Conservation (phyloP, 306 rosid genomes). For the Adenanthera pavonina region DNA sequence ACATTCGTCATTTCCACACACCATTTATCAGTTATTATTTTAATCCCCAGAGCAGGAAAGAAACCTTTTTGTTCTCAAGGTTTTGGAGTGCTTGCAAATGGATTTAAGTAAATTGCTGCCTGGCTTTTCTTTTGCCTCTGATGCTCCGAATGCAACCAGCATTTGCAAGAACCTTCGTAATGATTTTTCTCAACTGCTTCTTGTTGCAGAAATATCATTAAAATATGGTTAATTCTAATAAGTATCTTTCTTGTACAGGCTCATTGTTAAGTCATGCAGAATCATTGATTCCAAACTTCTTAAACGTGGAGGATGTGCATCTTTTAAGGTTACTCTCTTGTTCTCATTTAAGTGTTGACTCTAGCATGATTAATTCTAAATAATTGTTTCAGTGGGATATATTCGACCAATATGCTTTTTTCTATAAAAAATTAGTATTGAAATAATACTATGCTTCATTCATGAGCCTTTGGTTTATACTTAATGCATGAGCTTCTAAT, state of each 20-base stretch:
- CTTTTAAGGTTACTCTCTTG: conserved; percentile 69
- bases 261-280: conserved; percentile 92
- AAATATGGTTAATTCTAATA: conserved; percentile 39
- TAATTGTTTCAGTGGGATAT: conserved; percentile 7
- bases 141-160: conserved; percentile 62
- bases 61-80: conserved; percentile 79
- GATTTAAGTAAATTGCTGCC: conserved; percentile 69
- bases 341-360: conserved; percentile 33
- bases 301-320: conserved; percentile 87
- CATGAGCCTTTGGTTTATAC: neutral
- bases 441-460: neutral
- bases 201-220: conserved; percentile 24
- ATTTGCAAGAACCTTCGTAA: conserved; percentile 86
- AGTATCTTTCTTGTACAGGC: conserved; percentile 62
- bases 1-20: conserved; percentile 23
- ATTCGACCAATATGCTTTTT: neutral
- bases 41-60: conserved; percentile 86
- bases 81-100: conserved; percentile 81
- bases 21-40: conserved; percentile 31
- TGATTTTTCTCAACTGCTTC: conserved; percentile 33
- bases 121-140: conserved; percentile 69
- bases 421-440: neutral
- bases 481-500: neutral
- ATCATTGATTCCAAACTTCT: conserved; percentile 83
- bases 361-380: conserved; percentile 38